Evolutionary conservation across 768 basidiomycete genomes (phyloP), one percentile per base, ranked within the genome.

Genomic region (Coprinopsis marcescibilis): DNA sequence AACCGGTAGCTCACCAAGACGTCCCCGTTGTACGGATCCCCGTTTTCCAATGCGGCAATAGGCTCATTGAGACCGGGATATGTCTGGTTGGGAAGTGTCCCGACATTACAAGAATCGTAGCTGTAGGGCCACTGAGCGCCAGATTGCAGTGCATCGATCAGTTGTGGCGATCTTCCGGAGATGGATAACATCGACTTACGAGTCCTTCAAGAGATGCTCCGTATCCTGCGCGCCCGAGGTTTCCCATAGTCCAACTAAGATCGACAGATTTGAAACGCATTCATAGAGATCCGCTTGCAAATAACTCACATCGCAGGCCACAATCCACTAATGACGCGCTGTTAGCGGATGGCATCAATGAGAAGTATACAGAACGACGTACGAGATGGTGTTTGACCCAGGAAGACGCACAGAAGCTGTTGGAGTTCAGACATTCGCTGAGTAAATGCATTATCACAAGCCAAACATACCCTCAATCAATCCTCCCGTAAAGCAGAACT

Each of bases 61-160:
- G 37, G 75, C 17, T 54, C 45, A 13, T 63, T 66, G 3, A 60
- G 59, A 6, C 78, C 85, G 40, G 83, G 78, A 53, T 80, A 62
- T 7, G 84, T 77, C 61, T 94, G 92, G 62, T 91, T 91, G 2
- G 77, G 68, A 4, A 85, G 64, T 1, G 89, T 91, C 2, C 89
- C 89, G 10, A 88, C 75, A 59, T 91, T 89, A 59, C 89, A 90
- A 2, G 78, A 60, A 46, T 85, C 80, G 54, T 84, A 85, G 11
- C 76, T 72, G 56, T 83, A 85, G 5, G 83, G 83, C 81, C 82
- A 84, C 79, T 56, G 55, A 1, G 21, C 13, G 37, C 12, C 29
- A 29, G 15, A 46, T 27, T 24, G 33, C 4, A 6, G 17, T 35
- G 1, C 15, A n/a, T n/a, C n/a, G n/a, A n/a, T n/a, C n/a, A n/a